These are phyloP conservation scores for Flaveria floridana DNA, from an alignment of 140 eudicot species.

Conservation along the genomic window DNA sequence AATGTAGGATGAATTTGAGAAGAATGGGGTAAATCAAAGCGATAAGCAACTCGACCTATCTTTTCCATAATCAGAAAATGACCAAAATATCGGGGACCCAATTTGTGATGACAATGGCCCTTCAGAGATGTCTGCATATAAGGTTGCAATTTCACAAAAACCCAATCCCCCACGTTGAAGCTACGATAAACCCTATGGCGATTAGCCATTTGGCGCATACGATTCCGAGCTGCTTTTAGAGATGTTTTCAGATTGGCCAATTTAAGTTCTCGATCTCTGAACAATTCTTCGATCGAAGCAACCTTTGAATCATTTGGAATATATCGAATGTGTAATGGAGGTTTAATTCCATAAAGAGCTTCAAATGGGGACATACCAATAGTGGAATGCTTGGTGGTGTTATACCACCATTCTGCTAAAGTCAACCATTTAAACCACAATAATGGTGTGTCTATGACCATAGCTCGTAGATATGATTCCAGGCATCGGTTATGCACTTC, in stretches of 20 bases:
- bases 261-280: neutral
- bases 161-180: neutral
- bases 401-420: neutral
- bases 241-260: neutral
- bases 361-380: neutral
- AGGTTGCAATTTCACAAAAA: neutral
- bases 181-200: neutral
- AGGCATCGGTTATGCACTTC: no score
- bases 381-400: neutral
- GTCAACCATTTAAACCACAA: neutral
- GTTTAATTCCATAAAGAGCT: neutral
- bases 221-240: neutral
- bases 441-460: no score
- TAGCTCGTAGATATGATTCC: no score
- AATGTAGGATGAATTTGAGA: neutral
- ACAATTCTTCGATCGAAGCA: neutral
- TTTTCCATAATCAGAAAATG: neutral
- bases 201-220: neutral
- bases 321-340: neutral
- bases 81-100: neutral
- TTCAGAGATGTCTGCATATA: neutral
- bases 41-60: neutral
- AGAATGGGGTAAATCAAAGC: neutral
- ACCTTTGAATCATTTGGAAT: neutral
- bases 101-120: neutral